These are phyloP conservation scores for Ascochyta fabae DNA, from an alignment of 2,329 filamentous ascomycete species.

Conservation along the genomic window DNA sequence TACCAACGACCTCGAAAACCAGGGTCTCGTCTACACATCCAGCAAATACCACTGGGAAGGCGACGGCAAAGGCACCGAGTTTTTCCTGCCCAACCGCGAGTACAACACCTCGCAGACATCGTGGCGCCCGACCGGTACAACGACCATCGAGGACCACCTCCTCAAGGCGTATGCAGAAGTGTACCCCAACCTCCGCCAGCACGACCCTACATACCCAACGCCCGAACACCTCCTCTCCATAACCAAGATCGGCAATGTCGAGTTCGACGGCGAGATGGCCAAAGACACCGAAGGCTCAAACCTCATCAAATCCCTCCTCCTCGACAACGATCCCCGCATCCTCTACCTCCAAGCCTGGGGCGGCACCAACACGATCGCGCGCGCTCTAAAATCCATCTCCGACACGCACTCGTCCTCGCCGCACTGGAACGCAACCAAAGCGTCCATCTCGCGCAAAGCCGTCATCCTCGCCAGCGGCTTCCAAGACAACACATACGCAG, in stretches of 20 bases:
- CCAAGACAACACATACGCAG: conserved; percentile 16
- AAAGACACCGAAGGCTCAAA: conserved; percentile 18
- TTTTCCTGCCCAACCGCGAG: conserved; percentile 17
- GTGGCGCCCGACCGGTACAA: conserved; percentile 18
- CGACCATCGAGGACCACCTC: conserved; percentile 12
- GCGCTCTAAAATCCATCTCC: conserved; percentile 17
- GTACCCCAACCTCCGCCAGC: conserved; percentile 12
- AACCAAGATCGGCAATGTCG: conserved; percentile 16
- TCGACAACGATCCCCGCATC: conserved; percentile 16
- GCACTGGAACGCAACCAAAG: conserved; percentile 1
- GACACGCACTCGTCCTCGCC: background rate
- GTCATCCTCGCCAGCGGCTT: conserved; percentile 21
- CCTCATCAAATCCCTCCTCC: conserved; percentile 12
- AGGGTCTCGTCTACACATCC: conserved; percentile 20
- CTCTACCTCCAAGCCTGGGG: conserved; percentile 21
- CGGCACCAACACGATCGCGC: conserved; percentile 21
- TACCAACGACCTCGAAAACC: conserved; percentile 19
- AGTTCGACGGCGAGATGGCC: conserved; percentile 21
- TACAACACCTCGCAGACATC: conserved; percentile 22
- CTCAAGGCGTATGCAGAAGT: conserved; percentile 17
- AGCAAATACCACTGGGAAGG: conserved; percentile 22
- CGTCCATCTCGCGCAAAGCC: conserved; percentile 7
- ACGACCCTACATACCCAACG: conserved; percentile 15
- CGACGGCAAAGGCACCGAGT: conserved; percentile 15
- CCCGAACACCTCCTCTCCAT: conserved; percentile 12